Evolutionary conservation across 345 rosid species (phyloP).

Genomic region (Rhizophora mangle): DNA sequence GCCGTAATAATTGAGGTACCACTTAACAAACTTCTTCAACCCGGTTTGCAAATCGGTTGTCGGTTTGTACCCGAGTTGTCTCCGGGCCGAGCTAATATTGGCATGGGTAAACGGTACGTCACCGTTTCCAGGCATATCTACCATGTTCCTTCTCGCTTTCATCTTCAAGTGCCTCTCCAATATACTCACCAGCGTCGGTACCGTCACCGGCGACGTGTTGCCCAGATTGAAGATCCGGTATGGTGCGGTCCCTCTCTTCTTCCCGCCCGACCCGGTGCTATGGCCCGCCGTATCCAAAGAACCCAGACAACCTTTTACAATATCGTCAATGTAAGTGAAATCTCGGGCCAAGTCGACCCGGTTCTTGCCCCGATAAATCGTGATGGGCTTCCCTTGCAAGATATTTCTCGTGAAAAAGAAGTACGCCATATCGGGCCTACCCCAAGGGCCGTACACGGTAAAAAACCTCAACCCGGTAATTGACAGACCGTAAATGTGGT

Average conservation of each 20-base stretch:
- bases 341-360: conserved; percentile 69
- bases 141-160: conserved; percentile 55
- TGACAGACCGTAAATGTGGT: conserved; percentile 75
- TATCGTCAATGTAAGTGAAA: conserved; percentile 78
- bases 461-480: conserved; percentile 76
- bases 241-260: conserved; percentile 61
- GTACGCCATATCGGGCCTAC: conserved; percentile 88
- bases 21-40: conserved; percentile 69
- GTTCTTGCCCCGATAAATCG: conserved; percentile 61
- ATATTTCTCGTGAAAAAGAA: conserved; percentile 48
- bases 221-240: conserved; percentile 70
- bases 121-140: conserved; percentile 87
- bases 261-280: conserved; percentile 84
- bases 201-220: conserved; percentile 81
- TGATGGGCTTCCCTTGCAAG: conserved; percentile 69
- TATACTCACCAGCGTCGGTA: conserved; percentile 58
- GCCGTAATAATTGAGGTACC: conserved; percentile 67
- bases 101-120: conserved; percentile 51
- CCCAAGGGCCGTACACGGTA: conserved; percentile 89
- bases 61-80: conserved; percentile 67
- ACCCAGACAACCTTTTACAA: conserved; percentile 74
- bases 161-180: conserved; percentile 63
- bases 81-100: too few species aligned
- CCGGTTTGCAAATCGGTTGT: conserved; percentile 86
- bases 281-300: conserved; percentile 61